Evolutionary conservation across 305 asterid species (phyloP).

Genomic region (Lippia alba): DNA sequence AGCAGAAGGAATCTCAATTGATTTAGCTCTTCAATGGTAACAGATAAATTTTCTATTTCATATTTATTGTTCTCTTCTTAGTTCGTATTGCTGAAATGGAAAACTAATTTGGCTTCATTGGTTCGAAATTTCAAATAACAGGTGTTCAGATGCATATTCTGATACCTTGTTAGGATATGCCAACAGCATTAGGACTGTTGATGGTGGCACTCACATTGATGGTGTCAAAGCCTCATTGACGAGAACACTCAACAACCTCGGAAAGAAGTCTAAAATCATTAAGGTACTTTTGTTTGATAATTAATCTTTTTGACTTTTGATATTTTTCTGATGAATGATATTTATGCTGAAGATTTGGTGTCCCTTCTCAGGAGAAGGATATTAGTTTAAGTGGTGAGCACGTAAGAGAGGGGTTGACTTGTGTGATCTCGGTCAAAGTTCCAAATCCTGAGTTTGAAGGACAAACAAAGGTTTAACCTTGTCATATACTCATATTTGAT

Average conservation of each 20-base stretch:
- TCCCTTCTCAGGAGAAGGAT: slow-evolving; percentile 80
- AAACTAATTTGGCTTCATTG: slow-evolving; percentile 30
- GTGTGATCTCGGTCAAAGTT: slow-evolving; percentile 93
- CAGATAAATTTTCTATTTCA: slow-evolving; percentile 22
- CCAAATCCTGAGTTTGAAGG: slow-evolving; percentile 98
- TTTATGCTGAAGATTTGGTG: slow-evolving; percentile 29
- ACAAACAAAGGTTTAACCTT: slow-evolving; percentile 79
- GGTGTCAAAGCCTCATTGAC: slow-evolving; percentile 93
- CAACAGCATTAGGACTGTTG: slow-evolving; percentile 94
- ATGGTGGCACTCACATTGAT: slow-evolving; percentile 98
- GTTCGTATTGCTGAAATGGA: slow-evolving; percentile 9
- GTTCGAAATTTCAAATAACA: slow-evolving; percentile 39
- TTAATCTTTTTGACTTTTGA: slow-evolving; percentile 11
- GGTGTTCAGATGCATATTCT: slow-evolving; percentile 97
- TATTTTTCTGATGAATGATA: slow-evolving; percentile 17
- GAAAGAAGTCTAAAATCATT: slow-evolving; percentile 82
- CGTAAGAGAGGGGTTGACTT: slow-evolving; percentile 95
- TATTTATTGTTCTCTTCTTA: background rate
- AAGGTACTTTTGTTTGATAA: slow-evolving; percentile 59
- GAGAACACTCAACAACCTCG: slow-evolving; percentile 85
- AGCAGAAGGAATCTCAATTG: slow-evolving; percentile 75
- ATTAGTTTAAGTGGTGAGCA: slow-evolving; percentile 92
- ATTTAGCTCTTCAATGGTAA: slow-evolving; percentile 93
- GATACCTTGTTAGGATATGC: slow-evolving; percentile 96
- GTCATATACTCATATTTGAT: slow-evolving; percentile 3